Evolutionary conservation across 73 alveolate species (phyloP).

Genomic region (Paramecium octaurelia): DNA sequence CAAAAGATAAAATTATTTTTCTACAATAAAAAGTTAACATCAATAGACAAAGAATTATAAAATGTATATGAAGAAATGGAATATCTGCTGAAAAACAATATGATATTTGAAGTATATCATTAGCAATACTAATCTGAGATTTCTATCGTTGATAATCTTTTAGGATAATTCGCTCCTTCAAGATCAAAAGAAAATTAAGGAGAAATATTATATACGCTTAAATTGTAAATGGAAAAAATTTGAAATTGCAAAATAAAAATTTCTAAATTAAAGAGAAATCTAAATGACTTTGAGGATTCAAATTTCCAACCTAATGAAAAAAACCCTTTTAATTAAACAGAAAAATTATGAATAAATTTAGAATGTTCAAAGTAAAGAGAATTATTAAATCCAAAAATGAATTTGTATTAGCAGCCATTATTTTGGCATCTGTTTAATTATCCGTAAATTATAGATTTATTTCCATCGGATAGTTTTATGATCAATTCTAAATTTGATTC

Average conservation of each 20-base stretch:
- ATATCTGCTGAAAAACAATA: not conserved
- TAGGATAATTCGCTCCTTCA: not conserved
- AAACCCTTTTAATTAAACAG: not conserved
- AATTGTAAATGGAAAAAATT: not conserved
- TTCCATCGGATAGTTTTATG: not conserved
- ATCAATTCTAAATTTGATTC: not conserved
- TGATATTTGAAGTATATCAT: not conserved
- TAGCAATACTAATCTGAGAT: not conserved
- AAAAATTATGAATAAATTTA: too few species aligned
- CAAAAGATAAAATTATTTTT: not conserved
- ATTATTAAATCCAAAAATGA: not conserved
- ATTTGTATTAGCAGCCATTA: not conserved
- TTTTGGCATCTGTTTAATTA: not conserved
- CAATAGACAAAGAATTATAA: not conserved
- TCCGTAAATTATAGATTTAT: not conserved
- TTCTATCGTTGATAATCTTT: not conserved
- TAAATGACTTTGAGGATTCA: too few species aligned
- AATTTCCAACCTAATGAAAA: too few species aligned
- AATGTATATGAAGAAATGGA: not conserved
- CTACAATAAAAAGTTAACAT: not conserved
- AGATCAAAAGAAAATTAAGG: not conserved
- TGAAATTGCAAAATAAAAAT: too few species aligned
- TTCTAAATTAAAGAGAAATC: too few species aligned
- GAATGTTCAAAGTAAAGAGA: not conserved
- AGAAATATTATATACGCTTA: not conserved